These are phyloP conservation scores for Alternaria triticimaculans DNA, from an alignment of 2,329 filamentous ascomycete genomes.

Conservation along the genomic window DNA sequence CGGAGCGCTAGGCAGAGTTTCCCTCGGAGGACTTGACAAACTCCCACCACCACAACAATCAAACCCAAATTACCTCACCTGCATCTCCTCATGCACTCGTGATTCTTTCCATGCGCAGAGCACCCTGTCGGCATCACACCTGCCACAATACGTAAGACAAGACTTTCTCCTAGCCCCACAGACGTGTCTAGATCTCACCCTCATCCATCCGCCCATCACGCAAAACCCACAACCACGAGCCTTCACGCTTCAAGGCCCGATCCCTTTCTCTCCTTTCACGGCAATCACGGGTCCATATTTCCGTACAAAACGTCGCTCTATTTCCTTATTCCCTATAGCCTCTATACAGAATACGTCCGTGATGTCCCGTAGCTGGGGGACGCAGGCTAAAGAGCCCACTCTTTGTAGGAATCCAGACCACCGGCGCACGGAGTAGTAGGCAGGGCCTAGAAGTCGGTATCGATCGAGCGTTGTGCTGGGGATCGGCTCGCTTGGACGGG, in stretches of 20 bases:
- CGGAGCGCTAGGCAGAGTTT: conserved; percentile 1
- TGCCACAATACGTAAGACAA: conserved; percentile 9
- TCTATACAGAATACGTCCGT: neutral
- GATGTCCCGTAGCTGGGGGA: neutral
- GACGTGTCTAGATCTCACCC: conserved; percentile 9
- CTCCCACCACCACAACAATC: neutral
- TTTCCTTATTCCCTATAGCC: conserved; percentile 5
- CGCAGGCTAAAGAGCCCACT: neutral
- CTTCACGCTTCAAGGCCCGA: neutral
- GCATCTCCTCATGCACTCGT: neutral
- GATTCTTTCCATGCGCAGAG: neutral
- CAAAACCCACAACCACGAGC: neutral
- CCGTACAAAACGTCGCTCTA: neutral
- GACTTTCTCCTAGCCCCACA: conserved; percentile 6
- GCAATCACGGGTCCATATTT: conserved; percentile 1
- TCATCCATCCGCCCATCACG: neutral
- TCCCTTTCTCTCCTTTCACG: neutral
- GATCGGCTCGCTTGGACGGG: conserved; percentile 8
- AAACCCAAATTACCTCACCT: neutral
- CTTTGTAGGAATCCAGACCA: neutral
- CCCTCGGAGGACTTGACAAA: neutral
- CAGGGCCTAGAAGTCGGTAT: conserved; percentile 1
- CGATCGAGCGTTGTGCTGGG: conserved; percentile 18
- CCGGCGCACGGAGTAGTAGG: neutral
- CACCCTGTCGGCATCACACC: neutral